Evolutionary conservation across 345 rosid genomes (phyloP).

Genomic region (Conringia planisiliqua): DNA sequence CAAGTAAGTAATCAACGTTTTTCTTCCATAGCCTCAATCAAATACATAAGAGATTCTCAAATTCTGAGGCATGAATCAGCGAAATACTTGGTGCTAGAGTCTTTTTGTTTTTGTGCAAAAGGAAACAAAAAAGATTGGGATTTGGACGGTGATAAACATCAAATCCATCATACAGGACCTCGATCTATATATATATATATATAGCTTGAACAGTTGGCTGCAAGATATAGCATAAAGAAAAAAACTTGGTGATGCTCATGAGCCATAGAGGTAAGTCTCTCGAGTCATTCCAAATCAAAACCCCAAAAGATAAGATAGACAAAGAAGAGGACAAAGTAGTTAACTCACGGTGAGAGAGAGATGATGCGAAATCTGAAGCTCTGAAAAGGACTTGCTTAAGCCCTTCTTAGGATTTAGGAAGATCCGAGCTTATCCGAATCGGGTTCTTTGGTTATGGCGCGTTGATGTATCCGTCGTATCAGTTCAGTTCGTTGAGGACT

Average conservation of each 20-base stretch:
- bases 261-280: background rate
- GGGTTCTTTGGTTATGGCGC: background rate
- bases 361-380: background rate
- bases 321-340: background rate
- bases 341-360: constrained; percentile 12
- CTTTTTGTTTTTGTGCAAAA: background rate
- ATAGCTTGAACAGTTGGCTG: background rate
- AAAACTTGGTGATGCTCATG: constrained; percentile 8
- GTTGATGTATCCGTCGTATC: constrained; percentile 12
- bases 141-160: background rate
- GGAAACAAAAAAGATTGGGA: background rate
- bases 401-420: background rate
- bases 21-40: background rate
- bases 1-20: background rate
- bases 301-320: background rate
- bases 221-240: background rate
- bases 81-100: no score
- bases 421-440: constrained; percentile 5
- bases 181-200: background rate
- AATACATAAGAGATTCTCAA: background rate
- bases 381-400: background rate
- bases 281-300: background rate
- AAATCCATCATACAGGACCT: background rate
- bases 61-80: background rate
- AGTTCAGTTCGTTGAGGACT: constrained; percentile 25